Evolutionary conservation across 1,139 yeast genomes (phyloP).

Genomic region (Geotrichum fermentans): DNA sequence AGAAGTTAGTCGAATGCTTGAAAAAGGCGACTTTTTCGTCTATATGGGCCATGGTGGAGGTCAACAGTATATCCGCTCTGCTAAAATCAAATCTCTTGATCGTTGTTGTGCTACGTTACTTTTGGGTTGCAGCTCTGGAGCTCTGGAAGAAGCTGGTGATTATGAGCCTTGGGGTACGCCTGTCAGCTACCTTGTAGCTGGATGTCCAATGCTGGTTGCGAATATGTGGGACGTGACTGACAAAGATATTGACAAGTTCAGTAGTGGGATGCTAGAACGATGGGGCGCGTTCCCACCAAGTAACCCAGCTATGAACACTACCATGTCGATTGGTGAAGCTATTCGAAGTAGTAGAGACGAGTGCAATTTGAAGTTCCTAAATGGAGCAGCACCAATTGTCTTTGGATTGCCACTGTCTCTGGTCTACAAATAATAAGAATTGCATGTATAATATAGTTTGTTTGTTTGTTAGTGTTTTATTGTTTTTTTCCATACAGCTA

Average conservation of each 20-base stretch:
- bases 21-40: constrained; percentile 51
- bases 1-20: constrained; percentile 42
- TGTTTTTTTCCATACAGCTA: neutral
- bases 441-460: neutral
- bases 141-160: constrained; percentile 53
- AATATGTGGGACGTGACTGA: constrained; percentile 97
- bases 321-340: constrained; percentile 45
- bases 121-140: constrained; percentile 91
- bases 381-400: constrained; percentile 78
- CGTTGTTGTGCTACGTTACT: constrained; percentile 64
- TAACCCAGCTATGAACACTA: constrained; percentile 20
- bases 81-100: constrained; percentile 44
- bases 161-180: constrained; percentile 76
- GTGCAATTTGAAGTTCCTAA: constrained; percentile 62
- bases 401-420: constrained; percentile 62
- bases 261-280: constrained; percentile 50
- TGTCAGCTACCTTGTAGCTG: constrained; percentile 69
- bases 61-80: constrained; percentile 64
- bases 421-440: constrained; percentile 8
- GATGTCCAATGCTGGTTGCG: constrained; percentile 76
- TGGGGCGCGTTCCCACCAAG: constrained; percentile 51
- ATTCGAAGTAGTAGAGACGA: constrained; percentile 53
- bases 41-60: constrained; percentile 97
- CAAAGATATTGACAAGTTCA: constrained; percentile 83
- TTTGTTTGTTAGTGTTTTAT: neutral